Evolutionary conservation across 192 early-diverging fungal genomes (phyloP).

Genomic region (Podila clonocystis): DNA sequence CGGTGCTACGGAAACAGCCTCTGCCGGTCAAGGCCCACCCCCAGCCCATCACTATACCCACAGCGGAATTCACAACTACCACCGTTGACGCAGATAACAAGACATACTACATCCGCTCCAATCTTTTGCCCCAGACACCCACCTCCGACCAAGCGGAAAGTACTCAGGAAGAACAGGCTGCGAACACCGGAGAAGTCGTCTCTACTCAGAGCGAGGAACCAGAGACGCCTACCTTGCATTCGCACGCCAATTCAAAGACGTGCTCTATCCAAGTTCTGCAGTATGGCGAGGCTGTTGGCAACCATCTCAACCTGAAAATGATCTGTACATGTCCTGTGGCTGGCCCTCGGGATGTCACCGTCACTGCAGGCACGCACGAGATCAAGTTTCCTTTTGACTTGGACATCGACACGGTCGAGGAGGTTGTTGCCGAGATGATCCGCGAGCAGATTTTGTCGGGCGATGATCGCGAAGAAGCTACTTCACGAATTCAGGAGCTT

Average conservation of each 20-base stretch:
- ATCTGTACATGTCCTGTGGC: slow-evolving; percentile 51
- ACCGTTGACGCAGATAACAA: slow-evolving; percentile 56
- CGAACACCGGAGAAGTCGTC: not conserved
- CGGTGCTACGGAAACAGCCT: slow-evolving; percentile 4
- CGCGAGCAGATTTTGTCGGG: slow-evolving; percentile 49
- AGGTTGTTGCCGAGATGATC: slow-evolving; percentile 77
- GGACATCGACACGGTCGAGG: slow-evolving; percentile 74
- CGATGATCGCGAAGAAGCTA: slow-evolving; percentile 43
- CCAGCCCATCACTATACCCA: slow-evolving; percentile 45
- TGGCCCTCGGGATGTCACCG: slow-evolving; percentile 46
- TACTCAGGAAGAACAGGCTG: not conserved
- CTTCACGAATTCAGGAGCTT: slow-evolving; percentile 46
- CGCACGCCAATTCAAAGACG: slow-evolving; percentile 57
- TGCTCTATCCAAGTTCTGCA: slow-evolving; percentile 60
- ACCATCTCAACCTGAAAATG: slow-evolving; percentile 43
- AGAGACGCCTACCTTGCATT: slow-evolving; percentile 56
- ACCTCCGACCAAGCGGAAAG: slow-evolving; percentile 6
- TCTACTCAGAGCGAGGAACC: slow-evolving; percentile 10
- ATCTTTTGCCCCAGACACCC: slow-evolving; percentile 40
- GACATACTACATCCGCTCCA: slow-evolving; percentile 52
- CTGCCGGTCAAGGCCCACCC: not conserved
- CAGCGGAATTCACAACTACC: slow-evolving; percentile 33
- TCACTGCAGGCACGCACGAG: slow-evolving; percentile 58
- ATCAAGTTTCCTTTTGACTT: slow-evolving; percentile 77
- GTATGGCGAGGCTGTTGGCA: slow-evolving; percentile 59